Conservation (phyloP, 192 early-diverging fungal genomes). For the Geosiphon pyriformis region DNA sequence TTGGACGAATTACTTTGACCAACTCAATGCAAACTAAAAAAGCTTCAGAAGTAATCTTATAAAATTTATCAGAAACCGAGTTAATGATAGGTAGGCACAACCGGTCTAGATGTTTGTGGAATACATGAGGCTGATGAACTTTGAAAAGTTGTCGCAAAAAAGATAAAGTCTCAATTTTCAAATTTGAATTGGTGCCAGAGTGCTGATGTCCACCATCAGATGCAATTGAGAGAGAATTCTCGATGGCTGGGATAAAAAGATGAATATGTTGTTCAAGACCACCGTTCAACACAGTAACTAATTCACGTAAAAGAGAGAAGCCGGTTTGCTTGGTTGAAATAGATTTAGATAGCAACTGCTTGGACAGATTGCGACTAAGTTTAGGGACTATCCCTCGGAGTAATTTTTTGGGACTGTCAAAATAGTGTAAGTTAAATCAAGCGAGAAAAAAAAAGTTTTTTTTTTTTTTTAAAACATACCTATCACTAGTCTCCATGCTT, state of each 20-base stretch:
- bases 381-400: conserved; percentile 59
- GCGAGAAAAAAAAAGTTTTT: too few species aligned
- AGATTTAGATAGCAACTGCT: conserved; percentile 67
- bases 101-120: conserved; percentile 49
- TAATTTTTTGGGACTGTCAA: conserved; percentile 45
- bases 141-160: conserved; percentile 67
- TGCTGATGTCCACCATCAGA: conserved; percentile 46
- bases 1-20: conserved; percentile 69
- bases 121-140: conserved; percentile 51
- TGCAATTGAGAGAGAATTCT: conserved; percentile 57
- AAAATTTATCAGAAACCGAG: conserved; percentile 72
- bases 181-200: conserved; percentile 62
- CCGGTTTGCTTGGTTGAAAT: conserved; percentile 67
- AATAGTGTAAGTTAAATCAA: too few species aligned
- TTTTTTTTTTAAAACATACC: conserved; percentile 19
- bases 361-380: conserved; percentile 59
- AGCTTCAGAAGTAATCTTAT: conserved; percentile 78
- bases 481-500: conserved; percentile 43
- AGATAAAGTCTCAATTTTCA: conserved; percentile 76
- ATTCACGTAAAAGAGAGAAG: conserved; percentile 65
- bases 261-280: conserved; percentile 62
- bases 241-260: conserved; percentile 65
- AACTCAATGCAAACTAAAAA: conserved; percentile 64
- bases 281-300: conserved; percentile 66
- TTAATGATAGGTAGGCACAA: conserved; percentile 62